These are phyloP conservation scores for Mortierella alpina DNA, from an alignment of 192 early-diverging fungal genomes.

Conservation along the genomic window DNA sequence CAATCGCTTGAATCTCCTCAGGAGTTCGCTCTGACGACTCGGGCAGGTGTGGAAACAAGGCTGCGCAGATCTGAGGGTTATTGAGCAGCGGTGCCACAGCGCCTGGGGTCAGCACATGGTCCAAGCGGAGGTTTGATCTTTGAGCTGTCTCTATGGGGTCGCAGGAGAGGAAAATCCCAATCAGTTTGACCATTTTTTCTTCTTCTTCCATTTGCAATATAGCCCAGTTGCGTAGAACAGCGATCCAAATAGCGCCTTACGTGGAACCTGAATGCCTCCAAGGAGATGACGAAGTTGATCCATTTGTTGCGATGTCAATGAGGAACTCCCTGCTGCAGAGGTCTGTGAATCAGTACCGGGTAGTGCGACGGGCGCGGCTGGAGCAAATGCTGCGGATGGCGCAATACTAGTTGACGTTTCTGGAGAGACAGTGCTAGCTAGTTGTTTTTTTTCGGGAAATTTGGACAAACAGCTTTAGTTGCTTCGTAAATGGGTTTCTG, in stretches of 20 bases:
- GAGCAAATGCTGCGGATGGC: conserved; percentile 39
- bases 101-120: conserved; percentile 53
- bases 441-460: too few relatives aligned
- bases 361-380: conserved; percentile 21
- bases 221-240: not conserved
- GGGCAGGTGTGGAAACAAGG: conserved; percentile 62
- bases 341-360: not conserved
- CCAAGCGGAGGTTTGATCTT: conserved; percentile 48
- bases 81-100: conserved; percentile 55
- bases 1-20: conserved; percentile 59
- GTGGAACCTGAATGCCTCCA: conserved; percentile 57
- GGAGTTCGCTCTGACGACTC: conserved; percentile 55
- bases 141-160: not conserved
- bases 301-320: conserved; percentile 56
- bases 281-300: conserved; percentile 58
- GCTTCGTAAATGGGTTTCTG: too few relatives aligned
- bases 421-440: not conserved
- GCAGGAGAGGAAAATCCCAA: too few relatives aligned
- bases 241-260: conserved; percentile 6
- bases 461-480: too few relatives aligned
- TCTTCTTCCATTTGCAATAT: not conserved
- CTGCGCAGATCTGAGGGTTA: conserved; percentile 54
- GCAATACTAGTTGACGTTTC: conserved; percentile 2
- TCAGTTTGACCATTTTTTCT: not conserved
- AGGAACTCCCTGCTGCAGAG: conserved; percentile 8